Base-by-base conservation (phyloP, 139 green algal genomes). In the Parachlorella kessleri region DNA sequence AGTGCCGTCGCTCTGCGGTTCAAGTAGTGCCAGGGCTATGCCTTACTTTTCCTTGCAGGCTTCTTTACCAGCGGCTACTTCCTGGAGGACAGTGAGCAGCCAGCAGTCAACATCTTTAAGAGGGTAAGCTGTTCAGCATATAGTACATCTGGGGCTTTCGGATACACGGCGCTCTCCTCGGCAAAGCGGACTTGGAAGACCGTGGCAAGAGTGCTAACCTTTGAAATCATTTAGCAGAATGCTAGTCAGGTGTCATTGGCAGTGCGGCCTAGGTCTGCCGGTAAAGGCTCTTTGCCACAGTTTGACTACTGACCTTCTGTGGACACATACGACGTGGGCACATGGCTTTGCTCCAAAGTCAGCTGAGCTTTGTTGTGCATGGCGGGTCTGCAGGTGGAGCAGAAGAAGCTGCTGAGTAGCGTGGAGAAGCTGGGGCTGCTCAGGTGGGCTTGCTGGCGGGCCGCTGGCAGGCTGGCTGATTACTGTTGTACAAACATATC, bases 371-470 rank as follows among this genome's bases (percentile, higher is more conserved):
- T 8, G 23, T 26, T 36, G 6, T 26, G 32, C 3, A 3, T 40
- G 64, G 3, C 8, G 23, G 3, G 35, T 28, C 63, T 8, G 28
- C 70, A 93, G 74, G 90, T 95, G 37, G 93, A 98, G 87, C 66
- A 87, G 41, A 95, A 96, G 85, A 93, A 96, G 84, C 70, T 98
- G 76, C 79, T 93, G 38, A 93, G 86, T 76, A 89, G 86, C n/a
- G 94, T 96, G 80, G 94, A 97, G 89, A 84, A 93, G 36, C 64
- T 90, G 67, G 92, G 92, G 1, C 77, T 91, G 35, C 91, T 92
- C 14, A 85, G 26, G 66, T 76, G 40, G 26, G 67, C 9, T 10
- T 3, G 35, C n/a, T n/a, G n/a, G n/a, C n/a, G n/a, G n/a, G n/a
- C n/a, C n/a, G n/a, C n/a, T n/a, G n/a, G n/a, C n/a, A n/a, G n/a